phyloP scores from a whole-genome alignment of 1,139 yeast species.

The Candida frijolesensis region DNA sequence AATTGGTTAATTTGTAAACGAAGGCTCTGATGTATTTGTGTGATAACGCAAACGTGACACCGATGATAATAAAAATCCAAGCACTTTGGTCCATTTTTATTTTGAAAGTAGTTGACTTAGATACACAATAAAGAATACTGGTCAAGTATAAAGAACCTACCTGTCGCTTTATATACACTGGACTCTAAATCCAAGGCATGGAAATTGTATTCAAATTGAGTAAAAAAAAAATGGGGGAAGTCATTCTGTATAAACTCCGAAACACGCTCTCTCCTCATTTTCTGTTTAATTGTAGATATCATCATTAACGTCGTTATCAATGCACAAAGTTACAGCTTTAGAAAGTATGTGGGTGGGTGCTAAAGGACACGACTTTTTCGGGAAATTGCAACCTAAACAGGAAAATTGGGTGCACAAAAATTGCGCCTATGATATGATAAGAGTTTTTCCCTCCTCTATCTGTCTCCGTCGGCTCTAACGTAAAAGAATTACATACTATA shows the following conservation, averaged over 20 bases:
- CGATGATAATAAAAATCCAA: constrained; percentile 9
- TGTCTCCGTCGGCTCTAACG: too few relatives aligned
- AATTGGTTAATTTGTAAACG: neutral
- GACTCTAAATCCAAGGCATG: neutral
- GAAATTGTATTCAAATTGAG: constrained; percentile 5
- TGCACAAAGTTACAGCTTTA: neutral
- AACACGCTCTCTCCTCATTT: neutral
- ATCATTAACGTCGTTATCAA: neutral
- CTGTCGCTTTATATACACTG: constrained; percentile 1
- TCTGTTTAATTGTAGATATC: neutral
- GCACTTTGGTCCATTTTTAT: constrained; percentile 9
- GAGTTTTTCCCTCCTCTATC: neutral
- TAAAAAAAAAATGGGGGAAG: constrained; percentile 6
- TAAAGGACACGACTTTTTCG: neutral
- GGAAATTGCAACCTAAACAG: constrained; percentile 3
- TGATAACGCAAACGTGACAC: constrained; percentile 10
- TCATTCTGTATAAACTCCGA: neutral
- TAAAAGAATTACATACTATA: too few relatives aligned
- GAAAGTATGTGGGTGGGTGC: neutral
- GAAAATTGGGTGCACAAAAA: neutral
- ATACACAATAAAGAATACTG: too few relatives aligned
- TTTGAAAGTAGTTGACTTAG: too few relatives aligned
- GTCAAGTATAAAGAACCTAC: too few relatives aligned
- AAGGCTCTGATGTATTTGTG: constrained; percentile 9
- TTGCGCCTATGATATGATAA: neutral